Evolutionary conservation across 768 basidiomycete genomes (phyloP).

Genomic region (Inosperma sp.): DNA sequence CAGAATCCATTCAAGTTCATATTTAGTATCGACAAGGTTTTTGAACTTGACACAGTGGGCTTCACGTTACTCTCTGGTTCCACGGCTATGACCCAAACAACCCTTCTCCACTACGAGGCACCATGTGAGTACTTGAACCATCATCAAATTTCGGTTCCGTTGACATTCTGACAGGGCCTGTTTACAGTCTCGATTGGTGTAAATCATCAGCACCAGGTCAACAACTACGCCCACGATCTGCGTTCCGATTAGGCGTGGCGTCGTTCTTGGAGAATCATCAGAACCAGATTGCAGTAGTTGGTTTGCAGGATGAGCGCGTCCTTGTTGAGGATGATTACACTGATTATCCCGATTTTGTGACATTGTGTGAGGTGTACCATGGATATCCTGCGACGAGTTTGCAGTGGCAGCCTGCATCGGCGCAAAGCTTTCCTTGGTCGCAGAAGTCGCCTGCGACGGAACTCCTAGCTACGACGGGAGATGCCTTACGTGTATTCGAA

Average conservation of each 20-base stretch:
- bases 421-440: slow-evolving; percentile 60
- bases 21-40: too few relatives aligned
- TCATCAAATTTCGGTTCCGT: not conserved
- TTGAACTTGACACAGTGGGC: too few relatives aligned
- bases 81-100: slow-evolving; percentile 74
- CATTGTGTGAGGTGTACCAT: slow-evolving; percentile 77
- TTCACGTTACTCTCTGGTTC: too few relatives aligned
- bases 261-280: slow-evolving; percentile 83
- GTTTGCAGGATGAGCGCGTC: slow-evolving; percentile 81
- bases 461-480: slow-evolving; percentile 89
- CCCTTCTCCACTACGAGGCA: slow-evolving; percentile 75
- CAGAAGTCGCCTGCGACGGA: slow-evolving; percentile 68
- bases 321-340: slow-evolving; percentile 80
- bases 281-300: slow-evolving; percentile 76
- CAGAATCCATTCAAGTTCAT: too few relatives aligned
- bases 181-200: slow-evolving; percentile 86
- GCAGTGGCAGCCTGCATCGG: slow-evolving; percentile 85
- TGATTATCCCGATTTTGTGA: slow-evolving; percentile 82
- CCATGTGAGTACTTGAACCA: slow-evolving; percentile 53
- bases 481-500: slow-evolving; percentile 91
- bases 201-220: slow-evolving; percentile 73
- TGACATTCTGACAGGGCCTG: slow-evolving; percentile 56
- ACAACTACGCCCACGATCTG: slow-evolving; percentile 65
- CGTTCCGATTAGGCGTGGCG: slow-evolving; percentile 80
- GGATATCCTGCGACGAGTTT: slow-evolving; percentile 92